phyloP scores from a whole-genome alignment of 805 yeast genomes.

The Cyberlindnera lachancei region DNA sequence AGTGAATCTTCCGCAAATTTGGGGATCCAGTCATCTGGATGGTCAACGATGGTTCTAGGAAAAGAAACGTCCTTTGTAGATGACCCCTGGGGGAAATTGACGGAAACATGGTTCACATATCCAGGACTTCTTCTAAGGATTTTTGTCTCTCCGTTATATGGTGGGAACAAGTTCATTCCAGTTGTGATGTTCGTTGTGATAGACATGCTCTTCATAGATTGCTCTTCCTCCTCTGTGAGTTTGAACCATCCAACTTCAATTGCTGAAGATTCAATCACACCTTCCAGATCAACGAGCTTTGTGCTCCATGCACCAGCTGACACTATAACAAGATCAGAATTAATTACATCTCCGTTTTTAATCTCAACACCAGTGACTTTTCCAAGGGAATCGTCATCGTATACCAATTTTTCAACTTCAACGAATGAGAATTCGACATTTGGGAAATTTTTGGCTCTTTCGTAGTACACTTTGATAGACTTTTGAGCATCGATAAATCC shows the following conservation, averaged over 20 bases:
- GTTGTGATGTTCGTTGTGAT: conserved; percentile 11
- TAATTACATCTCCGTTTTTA: conserved; percentile 4
- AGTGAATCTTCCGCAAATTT: conserved; percentile 7
- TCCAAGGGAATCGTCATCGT: conserved; percentile 2
- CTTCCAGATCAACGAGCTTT: conserved; percentile 9
- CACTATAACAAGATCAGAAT: conserved; percentile 8
- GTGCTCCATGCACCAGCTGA: conserved; percentile 17
- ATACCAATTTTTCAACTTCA: conserved; percentile 8
- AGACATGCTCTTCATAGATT: conserved; percentile 7
- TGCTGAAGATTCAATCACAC: conserved; percentile 7
- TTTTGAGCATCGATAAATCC: conserved; percentile 13
- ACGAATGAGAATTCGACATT: conserved; percentile 6
- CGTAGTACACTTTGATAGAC: conserved; percentile 8
- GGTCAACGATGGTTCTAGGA: conserved; percentile 9
- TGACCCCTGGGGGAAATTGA: neutral
- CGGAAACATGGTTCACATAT: conserved; percentile 6
- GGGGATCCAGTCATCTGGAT: conserved; percentile 15
- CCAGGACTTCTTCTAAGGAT: conserved; percentile 12
- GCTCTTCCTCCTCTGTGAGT: conserved; percentile 8
- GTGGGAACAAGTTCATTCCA: conserved; percentile 16
- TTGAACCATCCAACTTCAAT: conserved; percentile 15
- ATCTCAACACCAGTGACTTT: conserved; percentile 8
- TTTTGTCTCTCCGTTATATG: conserved; percentile 10
- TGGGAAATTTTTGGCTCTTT: conserved; percentile 7
- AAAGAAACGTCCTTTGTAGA: conserved; percentile 4